Evolutionary conservation across 2,329 filamentous ascomycete species (phyloP), one percentile per base, ranked within the genome.

Genomic region (Meredithiella fracta): DNA sequence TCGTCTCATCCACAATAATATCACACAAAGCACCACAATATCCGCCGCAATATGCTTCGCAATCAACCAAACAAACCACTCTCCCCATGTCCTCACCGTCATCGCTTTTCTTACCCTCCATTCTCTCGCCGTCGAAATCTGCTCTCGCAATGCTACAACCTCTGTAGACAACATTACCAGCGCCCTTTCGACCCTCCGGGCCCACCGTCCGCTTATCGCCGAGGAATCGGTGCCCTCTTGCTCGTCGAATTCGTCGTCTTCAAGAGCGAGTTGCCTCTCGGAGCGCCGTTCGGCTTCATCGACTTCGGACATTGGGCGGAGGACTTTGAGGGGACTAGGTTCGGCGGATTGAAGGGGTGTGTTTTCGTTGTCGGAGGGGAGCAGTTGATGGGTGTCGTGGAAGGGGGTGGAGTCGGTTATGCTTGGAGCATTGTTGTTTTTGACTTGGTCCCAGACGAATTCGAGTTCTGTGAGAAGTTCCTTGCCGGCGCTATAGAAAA

Each of bases 391-490:
- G 55, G 65, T 67, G 55, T 66, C 68, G 25, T 70, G 70, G 60
- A 75, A 73, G n/a, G 76, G 74, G 1, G 75, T 79, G 9, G 77
- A 75, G 42, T 76, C 67, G 40, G 81, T 71, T 38, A 83, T 81
- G 17, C 78, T 79, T 3, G 83, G 80, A 9, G 80, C 79, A 63
- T 91, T 96, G 62, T 52, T 52, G 15, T 84, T 85, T 68, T 92
- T 94, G 63, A 98, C 91, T 67, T 97, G 92, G 63, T 96, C 89
- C 92, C 92, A 98, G 40, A 98, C 91, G 64, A 97, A 98, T 69
- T 98, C 92, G n/a, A 98, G 79, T 68, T 98, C 92, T 8, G 82
- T 77, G 38, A 97, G 90, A 40, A 98, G 76, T 68, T 94, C 90
- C 59, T 83, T 78, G 6, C 88, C 88, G 66, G 95, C 89, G 51